Conservation (phyloP, 2,329 filamentous ascomycete species). For the Penicillium sp. region DNA sequence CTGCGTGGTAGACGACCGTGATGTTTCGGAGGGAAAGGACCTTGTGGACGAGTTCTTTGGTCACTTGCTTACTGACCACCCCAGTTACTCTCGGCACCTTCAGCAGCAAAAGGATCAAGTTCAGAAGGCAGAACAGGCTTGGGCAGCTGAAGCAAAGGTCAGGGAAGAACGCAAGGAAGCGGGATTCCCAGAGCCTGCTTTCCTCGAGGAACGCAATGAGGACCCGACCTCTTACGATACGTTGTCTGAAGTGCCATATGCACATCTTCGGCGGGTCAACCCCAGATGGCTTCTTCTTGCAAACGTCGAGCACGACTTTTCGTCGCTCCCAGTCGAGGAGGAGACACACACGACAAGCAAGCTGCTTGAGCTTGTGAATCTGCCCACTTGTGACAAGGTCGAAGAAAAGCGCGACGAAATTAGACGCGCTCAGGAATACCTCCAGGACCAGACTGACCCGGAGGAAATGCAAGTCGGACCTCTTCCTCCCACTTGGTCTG, state of each 20-base stretch:
- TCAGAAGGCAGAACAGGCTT: neutral
- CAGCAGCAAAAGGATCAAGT: neutral
- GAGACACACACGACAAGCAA: neutral
- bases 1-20: slow-evolving; percentile 62
- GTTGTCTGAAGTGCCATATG: neutral
- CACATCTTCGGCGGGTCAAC: neutral
- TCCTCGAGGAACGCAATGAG: neutral
- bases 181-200: neutral
- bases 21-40: neutral
- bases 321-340: slow-evolving; percentile 1
- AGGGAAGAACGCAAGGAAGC: neutral
- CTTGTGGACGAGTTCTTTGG: slow-evolving; percentile 71
- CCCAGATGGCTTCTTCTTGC: neutral
- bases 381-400: slow-evolving; percentile 8
- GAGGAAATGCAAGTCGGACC: slow-evolving; percentile 32
- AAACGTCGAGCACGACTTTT: neutral
- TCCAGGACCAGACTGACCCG: slow-evolving; percentile 31
- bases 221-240: neutral
- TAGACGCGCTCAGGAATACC: slow-evolving; percentile 34
- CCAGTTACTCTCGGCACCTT: neutral
- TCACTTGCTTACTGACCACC: slow-evolving; percentile 63
- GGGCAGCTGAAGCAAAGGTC: neutral
- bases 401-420: slow-evolving; percentile 33
- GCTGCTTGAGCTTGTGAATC: neutral
- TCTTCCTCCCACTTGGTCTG: slow-evolving; percentile 38